Evolutionary conservation across 2,329 filamentous ascomycete genomes (phyloP), one percentile per base, ranked within the genome.

Genomic region (Clarireedia monteithiana): DNA sequence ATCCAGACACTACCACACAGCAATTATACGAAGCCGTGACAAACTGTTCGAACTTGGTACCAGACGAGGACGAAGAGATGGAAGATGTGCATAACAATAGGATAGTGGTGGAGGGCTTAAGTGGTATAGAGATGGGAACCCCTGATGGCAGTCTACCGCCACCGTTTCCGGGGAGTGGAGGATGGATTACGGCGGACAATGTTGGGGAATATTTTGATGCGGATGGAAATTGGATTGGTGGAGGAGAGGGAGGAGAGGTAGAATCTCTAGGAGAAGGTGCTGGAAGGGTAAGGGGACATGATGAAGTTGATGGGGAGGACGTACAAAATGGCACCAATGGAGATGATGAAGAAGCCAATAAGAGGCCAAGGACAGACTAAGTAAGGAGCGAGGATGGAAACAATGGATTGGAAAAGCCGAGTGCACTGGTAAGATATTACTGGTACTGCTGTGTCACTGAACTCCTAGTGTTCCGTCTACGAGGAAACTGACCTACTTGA

Each of bases 151-250:
- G 76, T 2, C 66, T 86, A 24, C 83, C 83, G n/a, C 82, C 83
- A 1, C 80, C 84, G 0, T 81, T 88, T 70, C 86, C 88, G 0
- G 87, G 88, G 1, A 89, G 86, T 50, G 82, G 81, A 0, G 88
- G 88, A 0, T 92, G 88, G 88, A 91, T 97, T 67, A 97, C 92
- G 15, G 88, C 89, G 7, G 92, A 96, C 56, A 97, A 96, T 65
- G 85, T 95, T 69, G 77, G 86, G 61, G 82, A 95, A 63, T 95
- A 84, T 67, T 88, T 94, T 70, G 88, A 94, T 64, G 84, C 80
- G 59, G 80, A 91, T 7, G 89, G 89, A 2, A 91, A 92, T 67
- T 92, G 86, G 81, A 86, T 88, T 60, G 80, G 75, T 0, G 67
- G 58, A 36, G 65, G 59, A 6, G 61, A 51, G 6, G 30, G 36